These are phyloP conservation scores for Botrytis hyacinthi DNA, from an alignment of 2,329 filamentous ascomycete genomes.

Conservation along the genomic window DNA sequence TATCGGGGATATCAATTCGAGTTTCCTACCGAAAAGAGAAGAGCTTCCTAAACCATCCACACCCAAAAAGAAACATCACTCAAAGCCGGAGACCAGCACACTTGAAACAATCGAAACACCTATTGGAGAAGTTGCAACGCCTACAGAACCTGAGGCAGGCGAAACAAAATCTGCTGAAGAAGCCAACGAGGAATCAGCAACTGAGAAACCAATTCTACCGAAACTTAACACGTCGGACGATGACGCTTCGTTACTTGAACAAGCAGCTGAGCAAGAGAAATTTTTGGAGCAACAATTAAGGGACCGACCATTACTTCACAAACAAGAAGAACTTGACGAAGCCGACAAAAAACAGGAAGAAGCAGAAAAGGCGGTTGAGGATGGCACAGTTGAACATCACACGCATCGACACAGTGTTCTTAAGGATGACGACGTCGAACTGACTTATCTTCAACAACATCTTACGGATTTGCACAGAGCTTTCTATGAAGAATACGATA, in stretches of 20 bases:
- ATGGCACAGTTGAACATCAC: slow-evolving; percentile 39
- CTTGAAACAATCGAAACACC: slow-evolving; percentile 18
- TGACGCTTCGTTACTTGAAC: slow-evolving; percentile 65
- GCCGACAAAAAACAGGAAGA: slow-evolving; percentile 63
- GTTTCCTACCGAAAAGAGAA: slow-evolving; percentile 80
- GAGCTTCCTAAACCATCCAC: slow-evolving; percentile 44
- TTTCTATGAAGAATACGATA: slow-evolving; percentile 83
- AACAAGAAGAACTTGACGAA: slow-evolving; percentile 87
- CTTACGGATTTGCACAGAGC: slow-evolving; percentile 70
- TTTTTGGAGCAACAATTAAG: slow-evolving; percentile 83
- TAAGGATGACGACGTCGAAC: slow-evolving; percentile 82
- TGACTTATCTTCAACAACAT: slow-evolving; percentile 72
- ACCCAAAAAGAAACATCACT: slow-evolving; percentile 29
- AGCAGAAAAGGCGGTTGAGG: slow-evolving; percentile 39
- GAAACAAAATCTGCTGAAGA: background rate
- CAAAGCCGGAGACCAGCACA: slow-evolving; percentile 20
- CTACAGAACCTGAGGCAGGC: slow-evolving; percentile 15
- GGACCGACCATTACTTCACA: slow-evolving; percentile 83
- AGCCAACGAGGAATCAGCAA: slow-evolving; percentile 17
- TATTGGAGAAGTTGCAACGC: background rate
- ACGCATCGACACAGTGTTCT: slow-evolving; percentile 69
- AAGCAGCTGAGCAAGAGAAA: slow-evolving; percentile 83
- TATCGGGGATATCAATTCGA: slow-evolving; percentile 98
- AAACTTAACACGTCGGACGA: slow-evolving; percentile 60
- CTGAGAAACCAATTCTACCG: slow-evolving; percentile 18